Percentiles rank a stretch among this genome's conserved stretches.
Evolutionary conservation across 208 protist genomes (phyloP).

Genomic region (Wallacemonas sp.): DNA sequence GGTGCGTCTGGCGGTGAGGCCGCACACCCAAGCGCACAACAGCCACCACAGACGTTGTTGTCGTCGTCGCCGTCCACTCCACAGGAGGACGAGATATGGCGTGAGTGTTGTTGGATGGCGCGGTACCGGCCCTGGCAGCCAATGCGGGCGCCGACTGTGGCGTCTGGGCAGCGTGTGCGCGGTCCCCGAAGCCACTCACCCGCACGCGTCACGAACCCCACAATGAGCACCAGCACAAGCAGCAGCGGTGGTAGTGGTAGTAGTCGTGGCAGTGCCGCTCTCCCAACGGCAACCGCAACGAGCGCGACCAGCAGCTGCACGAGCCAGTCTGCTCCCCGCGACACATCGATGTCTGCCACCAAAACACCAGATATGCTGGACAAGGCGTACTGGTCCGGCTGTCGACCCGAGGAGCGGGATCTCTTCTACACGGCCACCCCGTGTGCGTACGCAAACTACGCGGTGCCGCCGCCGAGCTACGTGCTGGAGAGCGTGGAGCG

Average conservation of each 20-base stretch:
- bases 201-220: neutral
- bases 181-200: neutral
- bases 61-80: no score
- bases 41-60: no score
- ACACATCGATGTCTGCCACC: neutral
- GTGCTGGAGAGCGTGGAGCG: slow-evolving; percentile 38
- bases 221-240: no score
- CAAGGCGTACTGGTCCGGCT: neutral
- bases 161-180: no score
- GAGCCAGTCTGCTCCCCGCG: neutral
- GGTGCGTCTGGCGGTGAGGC: no score
- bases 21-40: no score
- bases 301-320: neutral
- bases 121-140: slow-evolving; percentile 12
- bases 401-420: neutral
- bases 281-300: no score
- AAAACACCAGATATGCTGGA: neutral
- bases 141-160: neutral
- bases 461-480: slow-evolving; percentile 40
- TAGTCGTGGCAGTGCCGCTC: no score
- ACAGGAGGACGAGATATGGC: no score
- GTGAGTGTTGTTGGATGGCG: neutral
- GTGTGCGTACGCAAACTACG: slow-evolving; percentile 71
- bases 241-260: no score
- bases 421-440: slow-evolving; percentile 20